These are phyloP conservation scores for Hyphodiscus sp. DNA, from an alignment of 2,329 filamentous ascomycete genomes.

Conservation along the genomic window DNA sequence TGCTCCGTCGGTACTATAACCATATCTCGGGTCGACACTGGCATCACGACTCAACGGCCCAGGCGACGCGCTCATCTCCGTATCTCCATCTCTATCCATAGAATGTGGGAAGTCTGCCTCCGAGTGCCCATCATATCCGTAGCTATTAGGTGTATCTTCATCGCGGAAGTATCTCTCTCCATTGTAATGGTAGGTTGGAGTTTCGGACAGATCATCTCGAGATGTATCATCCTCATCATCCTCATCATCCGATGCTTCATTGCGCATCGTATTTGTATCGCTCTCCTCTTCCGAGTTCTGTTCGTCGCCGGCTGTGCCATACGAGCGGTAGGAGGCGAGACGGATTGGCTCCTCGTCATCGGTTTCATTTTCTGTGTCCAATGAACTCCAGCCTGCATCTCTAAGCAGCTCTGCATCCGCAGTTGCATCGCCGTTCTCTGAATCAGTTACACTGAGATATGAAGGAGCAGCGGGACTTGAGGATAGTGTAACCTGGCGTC, in stretches of 20 bases:
- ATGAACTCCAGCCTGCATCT: constrained; percentile 29
- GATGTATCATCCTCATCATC: constrained; percentile 21
- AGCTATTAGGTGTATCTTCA: neutral
- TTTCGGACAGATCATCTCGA: constrained; percentile 19
- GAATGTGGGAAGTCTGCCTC: constrained; percentile 12
- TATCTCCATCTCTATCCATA: constrained; percentile 30
- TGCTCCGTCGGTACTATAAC: neutral
- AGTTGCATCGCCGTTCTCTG: constrained; percentile 18
- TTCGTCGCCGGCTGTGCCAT: constrained; percentile 10
- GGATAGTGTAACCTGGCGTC: constrained; percentile 2
- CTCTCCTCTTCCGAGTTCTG: constrained; percentile 23
- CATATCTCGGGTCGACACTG: constrained; percentile 3
- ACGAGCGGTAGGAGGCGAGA: constrained; percentile 10
- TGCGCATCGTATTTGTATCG: constrained; percentile 25
- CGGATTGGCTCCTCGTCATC: constrained; percentile 17
- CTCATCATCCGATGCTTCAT: constrained; percentile 20
- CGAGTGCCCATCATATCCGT: constrained; percentile 13
- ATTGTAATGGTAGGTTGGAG: constrained; percentile 12
- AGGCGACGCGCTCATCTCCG: constrained; percentile 30
- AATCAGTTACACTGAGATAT: constrained; percentile 14
- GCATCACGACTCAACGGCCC: constrained; percentile 7
- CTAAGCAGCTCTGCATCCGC: constrained; percentile 20
- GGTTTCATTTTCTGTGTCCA: constrained; percentile 28
- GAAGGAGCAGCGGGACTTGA: constrained; percentile 12
- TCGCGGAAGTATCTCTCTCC: neutral